These are phyloP conservation scores for Oldenlandia corymbosa DNA, from an alignment of 257 asterid genomes.

Conservation along the genomic window DNA sequence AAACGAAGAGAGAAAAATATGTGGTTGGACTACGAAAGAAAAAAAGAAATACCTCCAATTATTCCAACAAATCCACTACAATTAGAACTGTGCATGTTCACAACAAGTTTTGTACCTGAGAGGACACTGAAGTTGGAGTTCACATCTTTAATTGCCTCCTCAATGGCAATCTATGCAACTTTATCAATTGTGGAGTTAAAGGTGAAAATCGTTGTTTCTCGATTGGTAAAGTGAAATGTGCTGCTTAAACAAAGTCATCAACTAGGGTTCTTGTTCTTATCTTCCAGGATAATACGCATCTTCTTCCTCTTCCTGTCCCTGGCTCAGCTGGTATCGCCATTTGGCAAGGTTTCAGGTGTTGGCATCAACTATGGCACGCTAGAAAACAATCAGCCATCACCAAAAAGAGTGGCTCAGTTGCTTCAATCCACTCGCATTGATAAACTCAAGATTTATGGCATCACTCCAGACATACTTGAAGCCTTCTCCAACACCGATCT, in stretches of 20 bases:
- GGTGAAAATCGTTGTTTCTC: too few relatives aligned
- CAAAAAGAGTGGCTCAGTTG: slow-evolving; percentile 54
- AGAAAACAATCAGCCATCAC: slow-evolving; percentile 67
- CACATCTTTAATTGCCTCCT: slow-evolving; percentile 72
- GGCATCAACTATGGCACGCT: slow-evolving; percentile 66
- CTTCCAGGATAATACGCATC: background rate
- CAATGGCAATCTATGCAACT: slow-evolving; percentile 68
- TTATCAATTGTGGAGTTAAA: too few relatives aligned
- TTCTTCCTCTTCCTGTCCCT: slow-evolving; percentile 14
- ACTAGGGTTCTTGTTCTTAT: background rate
- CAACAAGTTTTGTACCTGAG: slow-evolving; percentile 44
- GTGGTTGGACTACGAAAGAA: background rate
- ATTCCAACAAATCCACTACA: slow-evolving; percentile 67
- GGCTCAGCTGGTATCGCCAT: background rate
- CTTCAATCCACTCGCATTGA: slow-evolving; percentile 52
- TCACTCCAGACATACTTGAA: slow-evolving; percentile 51
- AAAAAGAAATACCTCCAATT: slow-evolving; percentile 51
- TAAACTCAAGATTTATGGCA: slow-evolving; percentile 58
- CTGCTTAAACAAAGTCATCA: too few relatives aligned
- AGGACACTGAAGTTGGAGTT: slow-evolving; percentile 59
- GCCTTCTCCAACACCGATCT: slow-evolving; percentile 68
- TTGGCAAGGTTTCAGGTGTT: slow-evolving; percentile 22
- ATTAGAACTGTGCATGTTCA: slow-evolving; percentile 54
- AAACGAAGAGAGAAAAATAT: too few relatives aligned
- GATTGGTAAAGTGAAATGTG: too few relatives aligned